Conservation (phyloP, 2,329 filamentous ascomycete genomes). For the Aphanocladium album region DNA sequence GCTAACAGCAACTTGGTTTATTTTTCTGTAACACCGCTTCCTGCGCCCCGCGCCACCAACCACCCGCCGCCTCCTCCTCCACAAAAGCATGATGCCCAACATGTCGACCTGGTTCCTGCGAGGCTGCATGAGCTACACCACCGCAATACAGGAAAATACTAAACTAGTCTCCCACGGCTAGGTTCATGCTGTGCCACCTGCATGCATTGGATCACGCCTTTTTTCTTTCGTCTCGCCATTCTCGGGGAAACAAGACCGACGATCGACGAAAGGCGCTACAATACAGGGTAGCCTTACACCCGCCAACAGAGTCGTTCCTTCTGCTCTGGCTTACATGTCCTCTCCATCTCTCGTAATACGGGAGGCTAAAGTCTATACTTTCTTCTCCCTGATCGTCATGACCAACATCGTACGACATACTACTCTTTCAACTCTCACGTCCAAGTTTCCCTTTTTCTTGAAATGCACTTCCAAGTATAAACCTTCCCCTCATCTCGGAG, state of each 20-base stretch:
- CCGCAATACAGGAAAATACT: not conserved
- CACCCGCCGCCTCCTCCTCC: too few relatives aligned
- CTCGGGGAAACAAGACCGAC: not conserved
- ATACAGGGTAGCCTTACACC: not conserved
- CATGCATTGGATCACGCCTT: not conserved
- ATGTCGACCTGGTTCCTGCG: not conserved
- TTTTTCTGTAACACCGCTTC: not conserved
- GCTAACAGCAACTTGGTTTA: not conserved
- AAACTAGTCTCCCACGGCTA: not conserved
- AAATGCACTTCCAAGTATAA: not conserved
- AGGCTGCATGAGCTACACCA: not conserved
- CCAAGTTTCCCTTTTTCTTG: not conserved
- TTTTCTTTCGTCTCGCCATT: not conserved
- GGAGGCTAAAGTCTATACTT: too few relatives aligned
- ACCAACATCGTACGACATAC: too few relatives aligned
- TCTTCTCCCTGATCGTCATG: too few relatives aligned
- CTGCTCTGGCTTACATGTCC: too few relatives aligned
- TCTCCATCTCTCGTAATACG: too few relatives aligned
- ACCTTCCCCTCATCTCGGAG: not conserved
- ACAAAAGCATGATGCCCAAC: not conserved
- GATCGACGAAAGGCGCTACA: not conserved
- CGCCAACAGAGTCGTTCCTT: not conserved
- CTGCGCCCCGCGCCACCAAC: not conserved
- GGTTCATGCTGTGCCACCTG: not conserved
- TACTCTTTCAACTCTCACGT: too few relatives aligned